Conservation (phyloP, 495 filamentous ascomycete species). For the Penicillium malachiteum region DNA sequence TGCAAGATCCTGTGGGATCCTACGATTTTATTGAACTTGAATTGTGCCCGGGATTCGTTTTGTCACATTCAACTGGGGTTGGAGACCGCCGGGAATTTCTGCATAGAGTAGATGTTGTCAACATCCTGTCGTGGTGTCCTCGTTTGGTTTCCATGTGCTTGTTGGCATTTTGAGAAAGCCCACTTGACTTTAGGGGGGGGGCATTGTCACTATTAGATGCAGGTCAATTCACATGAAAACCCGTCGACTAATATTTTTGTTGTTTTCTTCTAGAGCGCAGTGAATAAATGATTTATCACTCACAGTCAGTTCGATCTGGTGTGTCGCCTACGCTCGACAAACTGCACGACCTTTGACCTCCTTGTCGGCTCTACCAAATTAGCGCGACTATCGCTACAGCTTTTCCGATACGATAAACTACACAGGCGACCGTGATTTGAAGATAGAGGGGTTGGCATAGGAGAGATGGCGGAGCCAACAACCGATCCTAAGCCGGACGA, state of each 20-base stretch:
- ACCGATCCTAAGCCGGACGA: conserved; percentile 34
- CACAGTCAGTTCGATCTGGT: conserved; percentile 24
- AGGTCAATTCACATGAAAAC: too few relatives aligned
- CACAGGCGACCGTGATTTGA: conserved; percentile 1
- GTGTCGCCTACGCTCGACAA: conserved; percentile 26
- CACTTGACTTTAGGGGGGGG: too few relatives aligned
- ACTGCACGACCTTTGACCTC: conserved; percentile 26
- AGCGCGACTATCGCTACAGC: conserved; percentile 1
- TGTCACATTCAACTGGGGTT: not conserved
- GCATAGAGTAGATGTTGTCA: too few relatives aligned
- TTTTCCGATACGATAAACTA: not conserved
- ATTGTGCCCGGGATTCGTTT: not conserved
- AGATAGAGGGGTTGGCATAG: not conserved
- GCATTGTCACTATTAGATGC: too few relatives aligned
- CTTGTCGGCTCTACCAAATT: conserved; percentile 7
- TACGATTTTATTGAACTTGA: not conserved
- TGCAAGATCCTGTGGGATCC: not conserved
- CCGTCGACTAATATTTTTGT: too few relatives aligned
- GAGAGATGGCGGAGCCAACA: conserved; percentile 37
- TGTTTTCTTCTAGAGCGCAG: conserved; percentile 2
- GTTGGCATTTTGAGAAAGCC: too few relatives aligned
- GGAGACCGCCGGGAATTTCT: too few relatives aligned
- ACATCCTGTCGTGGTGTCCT: too few relatives aligned
- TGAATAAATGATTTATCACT: conserved; percentile 33
- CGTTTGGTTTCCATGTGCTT: too few relatives aligned